A percentile compares a stretch with the other conserved stretches of the same genome.
These are phyloP conservation scores for Cyclocybe aegerita DNA, from an alignment of 768 basidiomycete species.

Conservation along the genomic window DNA sequence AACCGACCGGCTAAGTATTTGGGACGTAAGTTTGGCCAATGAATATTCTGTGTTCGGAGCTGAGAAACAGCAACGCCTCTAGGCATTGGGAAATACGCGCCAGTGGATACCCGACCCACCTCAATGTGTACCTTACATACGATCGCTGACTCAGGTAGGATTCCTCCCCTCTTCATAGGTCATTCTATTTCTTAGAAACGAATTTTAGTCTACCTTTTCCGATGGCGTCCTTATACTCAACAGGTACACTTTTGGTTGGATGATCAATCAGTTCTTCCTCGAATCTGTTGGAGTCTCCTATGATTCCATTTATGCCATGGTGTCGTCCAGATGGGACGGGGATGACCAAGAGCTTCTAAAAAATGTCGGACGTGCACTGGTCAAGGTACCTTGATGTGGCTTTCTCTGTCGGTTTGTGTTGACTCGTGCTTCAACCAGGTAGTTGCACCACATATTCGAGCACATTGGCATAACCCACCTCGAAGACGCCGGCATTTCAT, in stretches of 20 bases:
- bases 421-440: slow-evolving; percentile 38
- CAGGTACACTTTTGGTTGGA: slow-evolving; percentile 48
- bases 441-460: slow-evolving; percentile 55
- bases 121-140: slow-evolving; percentile 52
- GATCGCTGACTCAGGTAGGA: slow-evolving; percentile 63
- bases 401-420: neutral
- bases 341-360: slow-evolving; percentile 30
- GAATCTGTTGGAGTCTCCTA: slow-evolving; percentile 64
- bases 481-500: slow-evolving; percentile 64
- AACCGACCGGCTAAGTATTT: slow-evolving; percentile 46
- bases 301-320: slow-evolving; percentile 37
- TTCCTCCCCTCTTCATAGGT: neutral
- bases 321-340: slow-evolving; percentile 38
- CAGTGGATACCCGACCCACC: slow-evolving; percentile 43
- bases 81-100: slow-evolving; percentile 52
- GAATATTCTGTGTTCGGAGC: too few species aligned
- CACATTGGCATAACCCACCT: slow-evolving; percentile 67
- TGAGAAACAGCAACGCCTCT: too few species aligned
- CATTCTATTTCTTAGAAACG: neutral
- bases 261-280: slow-evolving; percentile 62
- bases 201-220: slow-evolving; percentile 52
- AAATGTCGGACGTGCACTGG: slow-evolving; percentile 38
- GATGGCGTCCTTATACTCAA: slow-evolving; percentile 55
- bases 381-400: slow-evolving; percentile 33
- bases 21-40: slow-evolving; percentile 50